phyloP scores from a whole-genome alignment of 305 asterid species.

The Fraxinus nigra region DNA sequence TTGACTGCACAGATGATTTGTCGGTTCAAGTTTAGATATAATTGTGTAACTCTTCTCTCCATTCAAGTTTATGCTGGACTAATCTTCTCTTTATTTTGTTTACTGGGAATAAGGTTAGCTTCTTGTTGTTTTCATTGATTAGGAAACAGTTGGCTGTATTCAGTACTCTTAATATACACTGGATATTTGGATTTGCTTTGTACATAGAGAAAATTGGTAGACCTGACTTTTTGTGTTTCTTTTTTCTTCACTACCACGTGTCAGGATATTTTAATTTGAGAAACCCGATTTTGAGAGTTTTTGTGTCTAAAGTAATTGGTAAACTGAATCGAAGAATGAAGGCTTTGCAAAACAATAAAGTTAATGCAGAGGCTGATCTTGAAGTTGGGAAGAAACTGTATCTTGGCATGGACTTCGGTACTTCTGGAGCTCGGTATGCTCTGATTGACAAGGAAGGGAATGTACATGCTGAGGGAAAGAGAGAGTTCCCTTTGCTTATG shows the following conservation, averaged over 20 bases:
- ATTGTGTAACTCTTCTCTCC: background rate
- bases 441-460: conserved; percentile 57
- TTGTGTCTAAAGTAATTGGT: conserved; percentile 11
- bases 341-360: conserved; percentile 31
- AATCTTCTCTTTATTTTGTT: background rate
- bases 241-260: background rate
- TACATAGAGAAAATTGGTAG: background rate
- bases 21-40: background rate
- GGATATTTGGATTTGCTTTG: background rate
- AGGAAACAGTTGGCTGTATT: background rate
- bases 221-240: background rate
- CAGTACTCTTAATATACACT: background rate
- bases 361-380: conserved; percentile 24
- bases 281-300: conserved; percentile 25
- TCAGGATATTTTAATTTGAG: conserved; percentile 30
- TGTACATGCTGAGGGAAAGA: conserved; percentile 68
- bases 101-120: background rate
- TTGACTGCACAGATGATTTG: background rate
- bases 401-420: conserved; percentile 96
- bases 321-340: conserved; percentile 31
- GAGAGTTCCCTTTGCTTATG: conserved; percentile 67
- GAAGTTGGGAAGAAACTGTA: conserved; percentile 49
- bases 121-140: background rate
- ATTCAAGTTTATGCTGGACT: background rate
- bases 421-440: conserved; percentile 89